Evolutionary conservation across 495 filamentous ascomycete genomes (phyloP).

Genomic region (Bathelium albidoporum): DNA sequence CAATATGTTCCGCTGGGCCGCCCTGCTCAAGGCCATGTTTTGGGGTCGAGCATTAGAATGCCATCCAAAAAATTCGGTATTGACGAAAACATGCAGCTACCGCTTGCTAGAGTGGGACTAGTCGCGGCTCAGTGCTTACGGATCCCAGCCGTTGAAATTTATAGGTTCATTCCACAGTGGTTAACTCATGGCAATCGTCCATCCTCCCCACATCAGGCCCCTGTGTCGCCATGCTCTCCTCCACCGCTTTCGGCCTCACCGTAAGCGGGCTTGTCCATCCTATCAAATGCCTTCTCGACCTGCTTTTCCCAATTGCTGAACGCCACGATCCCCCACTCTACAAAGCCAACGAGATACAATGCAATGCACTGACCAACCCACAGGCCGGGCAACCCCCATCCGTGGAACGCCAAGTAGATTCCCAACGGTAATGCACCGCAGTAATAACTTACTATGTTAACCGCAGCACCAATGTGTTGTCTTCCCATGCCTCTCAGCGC

Average conservation of each 20-base stretch:
- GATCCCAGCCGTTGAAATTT: background rate
- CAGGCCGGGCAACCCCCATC: constrained; percentile 74
- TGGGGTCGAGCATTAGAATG: background rate
- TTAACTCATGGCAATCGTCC: background rate
- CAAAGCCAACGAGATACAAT: constrained; percentile 65
- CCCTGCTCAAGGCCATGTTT: background rate
- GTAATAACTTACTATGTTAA: constrained; percentile 87
- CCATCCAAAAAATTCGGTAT: background rate
- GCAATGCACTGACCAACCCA: constrained; percentile 91
- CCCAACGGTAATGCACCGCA: constrained; percentile 73
- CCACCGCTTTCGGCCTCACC: constrained; percentile 40
- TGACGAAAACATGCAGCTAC: background rate
- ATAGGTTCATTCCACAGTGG: background rate
- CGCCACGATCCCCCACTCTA: constrained; percentile 76
- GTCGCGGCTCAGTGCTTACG: background rate
- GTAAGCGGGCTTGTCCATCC: constrained; percentile 56
- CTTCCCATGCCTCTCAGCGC: constrained; percentile 74
- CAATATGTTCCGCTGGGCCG: background rate
- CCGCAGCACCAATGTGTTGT: constrained; percentile 80
- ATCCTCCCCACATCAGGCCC: background rate
- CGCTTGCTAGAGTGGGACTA: background rate
- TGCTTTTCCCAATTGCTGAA: constrained; percentile 70
- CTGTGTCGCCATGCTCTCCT: constrained; percentile 32
- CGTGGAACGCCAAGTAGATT: constrained; percentile 79
- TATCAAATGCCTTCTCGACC: constrained; percentile 62